Evolutionary conservation across 257 asterid species (phyloP).

Genomic region (Fraxinus pennsylvanica): DNA sequence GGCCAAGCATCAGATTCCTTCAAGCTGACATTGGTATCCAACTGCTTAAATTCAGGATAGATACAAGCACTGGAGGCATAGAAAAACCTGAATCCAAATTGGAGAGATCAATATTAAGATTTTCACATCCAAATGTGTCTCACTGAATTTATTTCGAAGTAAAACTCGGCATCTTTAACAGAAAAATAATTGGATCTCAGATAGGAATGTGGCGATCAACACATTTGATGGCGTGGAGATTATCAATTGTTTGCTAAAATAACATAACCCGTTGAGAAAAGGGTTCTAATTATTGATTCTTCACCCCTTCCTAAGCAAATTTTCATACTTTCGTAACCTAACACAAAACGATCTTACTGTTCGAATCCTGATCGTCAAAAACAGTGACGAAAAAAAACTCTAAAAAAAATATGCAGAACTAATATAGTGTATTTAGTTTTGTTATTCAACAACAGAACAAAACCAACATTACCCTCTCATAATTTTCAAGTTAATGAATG

Average conservation of each 20-base stretch:
- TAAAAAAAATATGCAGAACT: not conserved
- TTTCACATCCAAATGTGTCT: not conserved
- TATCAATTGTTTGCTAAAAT: not conserved
- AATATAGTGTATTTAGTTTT: not conserved
- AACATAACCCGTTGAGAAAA: not conserved
- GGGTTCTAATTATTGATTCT: not conserved
- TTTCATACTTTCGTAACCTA: not conserved
- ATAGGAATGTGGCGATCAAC: not conserved
- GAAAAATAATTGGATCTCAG: not conserved
- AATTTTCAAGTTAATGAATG: not conserved
- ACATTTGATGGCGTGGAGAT: not conserved
- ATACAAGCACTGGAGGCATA: slow-evolving; percentile 91
- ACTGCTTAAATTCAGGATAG: slow-evolving; percentile 84
- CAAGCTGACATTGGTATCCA: slow-evolving; percentile 88
- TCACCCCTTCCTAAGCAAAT: not conserved
- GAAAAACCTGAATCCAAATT: slow-evolving; percentile 58
- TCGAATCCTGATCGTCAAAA: not conserved
- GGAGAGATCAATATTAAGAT: slow-evolving; percentile 1
- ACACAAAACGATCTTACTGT: not conserved
- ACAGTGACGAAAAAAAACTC: not conserved
- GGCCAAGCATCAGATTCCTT: slow-evolving; percentile 94
- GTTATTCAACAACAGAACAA: not conserved
- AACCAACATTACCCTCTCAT: not conserved
- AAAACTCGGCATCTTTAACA: not conserved
- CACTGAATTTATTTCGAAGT: slow-evolving; percentile 1